Base-by-base conservation (phyloP, 139 green algal genomes). In the Haematococcus sp. region DNA sequence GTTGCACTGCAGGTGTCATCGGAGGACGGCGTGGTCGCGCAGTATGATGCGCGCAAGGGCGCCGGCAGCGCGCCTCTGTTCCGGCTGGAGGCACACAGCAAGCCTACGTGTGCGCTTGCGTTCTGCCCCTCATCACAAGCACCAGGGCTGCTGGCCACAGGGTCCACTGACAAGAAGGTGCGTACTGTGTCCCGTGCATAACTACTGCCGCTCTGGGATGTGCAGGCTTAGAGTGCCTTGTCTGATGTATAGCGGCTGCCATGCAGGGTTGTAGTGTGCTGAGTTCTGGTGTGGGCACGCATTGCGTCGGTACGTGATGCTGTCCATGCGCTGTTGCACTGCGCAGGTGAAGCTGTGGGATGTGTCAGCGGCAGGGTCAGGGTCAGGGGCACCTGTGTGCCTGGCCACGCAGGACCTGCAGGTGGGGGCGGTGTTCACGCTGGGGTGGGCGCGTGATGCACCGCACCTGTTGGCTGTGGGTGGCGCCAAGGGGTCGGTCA, bases 341-440 rank as follows among this genome's bases (percentile, higher is more conserved):
- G n/a, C 30, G 46, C 74, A 79, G 76, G 85, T 96, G 17, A 99
- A 99, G 86, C 80, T 99, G 52, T 99, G 95, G 95, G 90, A 96
- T 67, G 70, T 94, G 40, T 49, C 40, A 49, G 40, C 40, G 40
- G 40, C 40, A 11, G 40, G 40, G 11, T 7, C 0, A 49, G 64
- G 33, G 63, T 65, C 20, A 64, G 86, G 43, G 35, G 76, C 76
- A 89, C 93, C 2, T 67, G 40, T 19, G 68, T 95, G 74, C 40
- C 31, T 99, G 31, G 84, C 84, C 11, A 63, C 81, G 0, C 73
- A 95, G 68, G 88, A 96, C 56, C 75, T 93, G 49, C 88, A 89
- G 55, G 74, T 86, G 5, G 93, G 93, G 27, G 89, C 93, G 1
- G 77, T 96, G 11, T 97, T 97, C 70, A 65, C 80, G 1, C 81